These are phyloP conservation scores for Hypoxylon sp. DNA, from an alignment of 2,329 filamentous ascomycete genomes.

Conservation along the genomic window DNA sequence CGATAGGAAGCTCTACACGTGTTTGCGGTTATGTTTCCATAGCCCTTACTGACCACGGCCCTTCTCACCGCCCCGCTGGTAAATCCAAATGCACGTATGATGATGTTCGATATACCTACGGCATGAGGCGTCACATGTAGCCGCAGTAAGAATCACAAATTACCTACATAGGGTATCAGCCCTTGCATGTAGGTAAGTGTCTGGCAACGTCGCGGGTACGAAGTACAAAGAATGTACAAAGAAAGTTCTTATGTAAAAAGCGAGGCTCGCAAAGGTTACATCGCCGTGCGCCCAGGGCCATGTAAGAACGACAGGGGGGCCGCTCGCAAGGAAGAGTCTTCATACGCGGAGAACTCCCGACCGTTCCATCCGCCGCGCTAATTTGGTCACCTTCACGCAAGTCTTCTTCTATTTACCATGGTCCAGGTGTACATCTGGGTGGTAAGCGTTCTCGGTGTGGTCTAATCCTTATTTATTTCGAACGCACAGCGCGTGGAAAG, in stretches of 20 bases:
- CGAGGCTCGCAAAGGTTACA: slow-evolving; percentile 17
- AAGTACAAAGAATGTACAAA: slow-evolving; percentile 13
- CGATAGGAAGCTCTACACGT: slow-evolving; percentile 19
- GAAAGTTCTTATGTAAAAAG: slow-evolving; percentile 7
- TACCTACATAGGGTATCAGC: slow-evolving; percentile 20
- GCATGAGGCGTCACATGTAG: slow-evolving; percentile 24
- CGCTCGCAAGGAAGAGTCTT: not conserved
- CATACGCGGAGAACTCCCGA: slow-evolving; percentile 25
- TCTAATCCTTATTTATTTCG: not conserved
- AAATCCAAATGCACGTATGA: slow-evolving; percentile 11
- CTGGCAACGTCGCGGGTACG: slow-evolving; percentile 8
- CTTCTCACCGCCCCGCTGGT: slow-evolving; percentile 15
- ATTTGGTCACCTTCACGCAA: not conserved
- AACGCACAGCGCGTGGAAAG: not conserved
- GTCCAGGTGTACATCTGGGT: not conserved
- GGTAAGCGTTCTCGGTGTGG: slow-evolving; percentile 5
- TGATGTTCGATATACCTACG: slow-evolving; percentile 15
- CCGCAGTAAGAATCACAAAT: slow-evolving; percentile 21
- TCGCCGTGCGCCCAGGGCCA: not conserved
- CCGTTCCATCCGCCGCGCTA: slow-evolving; percentile 6
- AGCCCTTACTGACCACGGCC: slow-evolving; percentile 12
- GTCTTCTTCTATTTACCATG: not conserved
- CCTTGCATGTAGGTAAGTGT: slow-evolving; percentile 8
- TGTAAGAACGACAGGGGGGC: slow-evolving; percentile 2
- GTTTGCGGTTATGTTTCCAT: slow-evolving; percentile 6